Evolutionary conservation across 1,284 basidiomycete species (phyloP).

Genomic region (Cerrena zonata): DNA sequence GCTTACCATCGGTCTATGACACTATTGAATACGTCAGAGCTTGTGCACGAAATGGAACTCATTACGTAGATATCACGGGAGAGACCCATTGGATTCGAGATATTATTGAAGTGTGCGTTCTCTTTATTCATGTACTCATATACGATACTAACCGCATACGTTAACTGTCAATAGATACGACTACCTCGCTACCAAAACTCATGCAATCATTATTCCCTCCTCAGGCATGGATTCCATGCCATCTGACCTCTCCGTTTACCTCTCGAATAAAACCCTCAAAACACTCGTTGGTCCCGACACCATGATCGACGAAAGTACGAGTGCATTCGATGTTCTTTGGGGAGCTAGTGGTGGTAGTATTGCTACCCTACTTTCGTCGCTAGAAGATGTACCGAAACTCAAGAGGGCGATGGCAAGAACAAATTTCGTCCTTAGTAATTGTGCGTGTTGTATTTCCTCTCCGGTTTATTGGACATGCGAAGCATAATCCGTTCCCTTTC

Average conservation of each 20-base stretch:
- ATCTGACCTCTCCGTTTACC: constrained; percentile 57
- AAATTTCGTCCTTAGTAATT: constrained; percentile 54
- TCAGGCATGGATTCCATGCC: constrained; percentile 74
- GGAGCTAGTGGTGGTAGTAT: constrained; percentile 70
- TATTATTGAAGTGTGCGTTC: constrained; percentile 43
- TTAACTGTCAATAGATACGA: constrained; percentile 46
- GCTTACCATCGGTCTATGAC: not conserved
- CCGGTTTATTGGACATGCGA: constrained; percentile 5
- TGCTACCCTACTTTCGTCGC: constrained; percentile 41
- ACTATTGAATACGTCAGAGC: constrained; percentile 28
- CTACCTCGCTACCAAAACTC: constrained; percentile 58
- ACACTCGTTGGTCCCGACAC: constrained; percentile 27
- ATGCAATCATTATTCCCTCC: constrained; percentile 62
- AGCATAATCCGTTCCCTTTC: no score
- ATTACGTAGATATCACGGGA: constrained; percentile 63
- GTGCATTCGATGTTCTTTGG: constrained; percentile 45
- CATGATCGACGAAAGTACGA: constrained; percentile 32
- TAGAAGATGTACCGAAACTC: constrained; percentile 44
- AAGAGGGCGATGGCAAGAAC: constrained; percentile 29
- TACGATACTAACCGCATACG: constrained; percentile 3
- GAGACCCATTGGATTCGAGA: constrained; percentile 50
- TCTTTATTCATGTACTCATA: not conserved
- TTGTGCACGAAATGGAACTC: constrained; percentile 46
- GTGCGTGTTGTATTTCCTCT: constrained; percentile 28
- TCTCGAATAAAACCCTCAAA: constrained; percentile 47